A percentile compares a stretch with the other conserved stretches of the same genome.
phyloP scores from a whole-genome alignment of 2,329 filamentous ascomycete genomes.

The Colletotrichum spinosum region DNA sequence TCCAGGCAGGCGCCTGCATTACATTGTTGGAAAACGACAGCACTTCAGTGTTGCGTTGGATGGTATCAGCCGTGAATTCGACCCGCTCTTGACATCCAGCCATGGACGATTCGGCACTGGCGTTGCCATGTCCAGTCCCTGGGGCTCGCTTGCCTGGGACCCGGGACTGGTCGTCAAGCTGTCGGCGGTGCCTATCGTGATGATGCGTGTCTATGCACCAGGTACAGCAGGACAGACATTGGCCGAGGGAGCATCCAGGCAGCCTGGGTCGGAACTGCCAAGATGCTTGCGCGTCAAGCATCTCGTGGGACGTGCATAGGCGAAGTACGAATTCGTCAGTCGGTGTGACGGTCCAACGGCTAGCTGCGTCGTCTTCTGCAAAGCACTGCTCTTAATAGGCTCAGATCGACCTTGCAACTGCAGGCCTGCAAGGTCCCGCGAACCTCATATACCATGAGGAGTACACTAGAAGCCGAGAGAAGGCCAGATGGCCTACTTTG shows the following conservation, averaged over 20 bases:
- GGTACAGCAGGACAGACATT: background rate
- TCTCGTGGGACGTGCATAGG: conserved; percentile 29
- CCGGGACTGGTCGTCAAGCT: conserved; percentile 20
- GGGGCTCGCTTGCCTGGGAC: conserved; percentile 1
- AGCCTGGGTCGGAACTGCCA: conserved; percentile 14
- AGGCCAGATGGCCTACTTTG: conserved; percentile 27
- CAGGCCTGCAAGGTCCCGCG: conserved; percentile 34
- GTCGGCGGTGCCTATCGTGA: conserved; percentile 5
- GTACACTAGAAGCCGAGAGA: conserved; percentile 6
- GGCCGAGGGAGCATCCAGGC: background rate
- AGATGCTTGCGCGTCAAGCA: conserved; percentile 16
- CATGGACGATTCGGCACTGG: background rate
- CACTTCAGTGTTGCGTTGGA: conserved; percentile 7
- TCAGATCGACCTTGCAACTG: conserved; percentile 25
- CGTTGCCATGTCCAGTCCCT: background rate
- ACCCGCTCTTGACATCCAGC: background rate
- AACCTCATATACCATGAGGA: conserved; percentile 4
- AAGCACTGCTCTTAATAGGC: conserved; percentile 7
- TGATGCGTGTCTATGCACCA: too few relatives aligned
- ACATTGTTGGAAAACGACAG: background rate
- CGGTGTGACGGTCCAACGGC: conserved; percentile 32
- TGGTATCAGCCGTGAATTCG: conserved; percentile 16
- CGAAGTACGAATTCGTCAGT: conserved; percentile 33
- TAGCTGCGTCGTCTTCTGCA: conserved; percentile 24
- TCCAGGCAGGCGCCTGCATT: too few relatives aligned